Percentiles rank a stretch among this genome's conserved stretches.
These are phyloP conservation scores for Malus hybrid DNA, from an alignment of 331 rosid genomes.

Conservation along the genomic window DNA sequence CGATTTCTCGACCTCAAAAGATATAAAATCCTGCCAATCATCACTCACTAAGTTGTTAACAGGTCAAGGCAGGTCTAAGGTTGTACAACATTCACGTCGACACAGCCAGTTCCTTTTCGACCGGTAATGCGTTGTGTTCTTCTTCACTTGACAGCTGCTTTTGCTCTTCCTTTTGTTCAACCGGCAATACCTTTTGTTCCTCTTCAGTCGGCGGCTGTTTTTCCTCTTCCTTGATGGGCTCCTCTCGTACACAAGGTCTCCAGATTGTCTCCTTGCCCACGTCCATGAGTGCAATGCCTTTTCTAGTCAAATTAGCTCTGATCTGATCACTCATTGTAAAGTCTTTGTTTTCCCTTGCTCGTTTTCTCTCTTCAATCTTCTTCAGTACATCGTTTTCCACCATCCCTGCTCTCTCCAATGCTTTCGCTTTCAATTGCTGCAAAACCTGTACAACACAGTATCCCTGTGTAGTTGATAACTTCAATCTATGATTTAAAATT, in stretches of 20 bases:
- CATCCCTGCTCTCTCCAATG: slow-evolving; percentile 66
- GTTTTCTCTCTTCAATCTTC: slow-evolving; percentile 55
- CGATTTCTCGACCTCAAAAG: background rate
- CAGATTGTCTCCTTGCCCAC: slow-evolving; percentile 72
- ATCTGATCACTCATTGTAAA: slow-evolving; percentile 63
- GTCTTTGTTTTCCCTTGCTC: slow-evolving; percentile 71
- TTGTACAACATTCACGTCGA: slow-evolving; percentile 15
- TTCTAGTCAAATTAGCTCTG: slow-evolving; percentile 53
- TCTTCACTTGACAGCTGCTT: slow-evolving; percentile 7
- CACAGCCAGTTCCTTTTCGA: slow-evolving; percentile 1
- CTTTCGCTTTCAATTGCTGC: slow-evolving; percentile 67
- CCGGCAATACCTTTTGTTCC: background rate
- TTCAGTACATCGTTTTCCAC: slow-evolving; percentile 57
- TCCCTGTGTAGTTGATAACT: background rate
- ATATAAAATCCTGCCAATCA: no score
- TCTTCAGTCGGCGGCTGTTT: slow-evolving; percentile 9
- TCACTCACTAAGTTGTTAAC: background rate
- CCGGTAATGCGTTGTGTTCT: background rate
- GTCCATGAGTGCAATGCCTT: slow-evolving; percentile 90
- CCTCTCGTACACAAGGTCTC: slow-evolving; percentile 74
- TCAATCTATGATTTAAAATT: background rate
- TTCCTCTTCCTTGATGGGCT: slow-evolving; percentile 11
- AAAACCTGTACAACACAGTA: slow-evolving; percentile 47
- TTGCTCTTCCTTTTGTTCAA: slow-evolving; percentile 8
- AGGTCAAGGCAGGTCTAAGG: background rate